Evolutionary conservation across 2,329 filamentous ascomycete genomes (phyloP).

Genomic region (Corinectria fuckeliana): DNA sequence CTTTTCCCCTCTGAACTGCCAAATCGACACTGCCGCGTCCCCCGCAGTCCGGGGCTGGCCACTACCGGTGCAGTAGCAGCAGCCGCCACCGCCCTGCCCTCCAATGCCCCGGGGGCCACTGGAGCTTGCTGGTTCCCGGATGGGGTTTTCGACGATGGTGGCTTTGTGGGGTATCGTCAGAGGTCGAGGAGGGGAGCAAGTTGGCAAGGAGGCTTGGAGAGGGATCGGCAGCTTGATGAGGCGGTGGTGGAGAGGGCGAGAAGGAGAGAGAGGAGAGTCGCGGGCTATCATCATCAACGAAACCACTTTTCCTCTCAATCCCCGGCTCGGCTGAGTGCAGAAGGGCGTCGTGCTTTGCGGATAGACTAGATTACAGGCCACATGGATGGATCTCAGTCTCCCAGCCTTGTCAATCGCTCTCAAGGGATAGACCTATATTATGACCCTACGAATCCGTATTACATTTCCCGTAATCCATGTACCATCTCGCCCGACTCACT

Average conservation of each 20-base stretch:
- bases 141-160: neutral
- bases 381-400: too few species aligned
- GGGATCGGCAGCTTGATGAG: slow-evolving; percentile 2
- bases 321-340: neutral
- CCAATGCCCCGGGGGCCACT: neutral
- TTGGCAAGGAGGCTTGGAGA: neutral
- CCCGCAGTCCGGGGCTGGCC: neutral
- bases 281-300: neutral
- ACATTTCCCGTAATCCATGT: too few species aligned
- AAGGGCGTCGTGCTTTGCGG: too few species aligned
- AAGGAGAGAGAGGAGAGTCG: neutral
- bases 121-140: neutral
- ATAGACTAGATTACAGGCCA: too few species aligned
- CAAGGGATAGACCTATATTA: too few species aligned
- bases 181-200: neutral
- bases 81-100: slow-evolving; percentile 10
- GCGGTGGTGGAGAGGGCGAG: neutral
- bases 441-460: too few species aligned
- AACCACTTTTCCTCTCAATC: neutral
- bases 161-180: slow-evolving; percentile 11
- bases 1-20: slow-evolving; percentile 14
- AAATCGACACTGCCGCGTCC: slow-evolving; percentile 6
- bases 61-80: slow-evolving; percentile 9
- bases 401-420: too few species aligned
- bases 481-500: too few species aligned